Conservation (phyloP, 2,329 filamentous ascomycete genomes). For the Diaporthe australafricana region DNA sequence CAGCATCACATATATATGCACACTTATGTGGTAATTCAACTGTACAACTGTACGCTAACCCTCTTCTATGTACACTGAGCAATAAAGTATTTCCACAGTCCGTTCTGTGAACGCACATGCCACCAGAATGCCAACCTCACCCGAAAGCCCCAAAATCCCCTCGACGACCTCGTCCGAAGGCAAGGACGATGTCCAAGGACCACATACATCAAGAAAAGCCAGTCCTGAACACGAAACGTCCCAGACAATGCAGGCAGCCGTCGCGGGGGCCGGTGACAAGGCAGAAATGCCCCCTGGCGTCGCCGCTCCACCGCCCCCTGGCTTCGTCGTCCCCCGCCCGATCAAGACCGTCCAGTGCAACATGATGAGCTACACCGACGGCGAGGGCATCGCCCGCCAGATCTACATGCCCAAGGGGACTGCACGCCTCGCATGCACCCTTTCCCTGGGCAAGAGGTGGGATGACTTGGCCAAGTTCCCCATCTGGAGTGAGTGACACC, state of each 20-base stretch:
- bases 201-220: neutral
- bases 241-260: neutral
- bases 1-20: neutral
- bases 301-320: too few species aligned
- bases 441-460: neutral
- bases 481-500: neutral
- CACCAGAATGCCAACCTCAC: neutral
- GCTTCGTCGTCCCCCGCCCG: neutral
- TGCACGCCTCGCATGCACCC: neutral
- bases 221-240: neutral
- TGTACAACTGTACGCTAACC: neutral
- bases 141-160: neutral
- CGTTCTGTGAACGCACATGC: too few species aligned
- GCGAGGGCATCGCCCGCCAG: neutral
- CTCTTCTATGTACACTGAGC: neutral
- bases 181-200: neutral
- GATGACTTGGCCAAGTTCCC: conserved; percentile 14
- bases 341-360: conserved; percentile 17
- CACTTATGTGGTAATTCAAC: neutral
- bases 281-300: neutral
- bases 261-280: too few species aligned
- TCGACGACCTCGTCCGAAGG: neutral
- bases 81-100: neutral
- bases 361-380: neutral
- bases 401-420: conserved; percentile 23